Percentiles rank a stretch among this genome's conserved stretches.
These are phyloP conservation scores for Cucumis melo DNA, from an alignment of 306 rosid species.

Conservation along the genomic window DNA sequence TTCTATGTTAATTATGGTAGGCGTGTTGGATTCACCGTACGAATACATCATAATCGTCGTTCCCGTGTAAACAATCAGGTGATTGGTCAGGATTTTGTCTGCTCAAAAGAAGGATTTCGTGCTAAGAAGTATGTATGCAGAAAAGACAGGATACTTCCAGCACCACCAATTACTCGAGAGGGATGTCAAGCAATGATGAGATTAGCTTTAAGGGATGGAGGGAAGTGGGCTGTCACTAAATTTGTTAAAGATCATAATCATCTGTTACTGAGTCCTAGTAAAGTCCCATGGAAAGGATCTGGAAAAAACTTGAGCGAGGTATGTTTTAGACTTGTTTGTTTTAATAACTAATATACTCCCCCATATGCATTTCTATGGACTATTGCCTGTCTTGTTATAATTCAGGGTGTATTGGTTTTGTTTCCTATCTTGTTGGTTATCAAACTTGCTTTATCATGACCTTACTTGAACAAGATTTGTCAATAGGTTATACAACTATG, in stretches of 20 bases:
- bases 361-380: background rate
- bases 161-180: slow-evolving; percentile 59
- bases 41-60: slow-evolving; percentile 70
- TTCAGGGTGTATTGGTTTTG: background rate
- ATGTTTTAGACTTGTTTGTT: slow-evolving; percentile 12
- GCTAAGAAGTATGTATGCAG: slow-evolving; percentile 56
- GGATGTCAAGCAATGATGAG: slow-evolving; percentile 76
- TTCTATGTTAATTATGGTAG: slow-evolving; percentile 52
- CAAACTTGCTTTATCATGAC: background rate
- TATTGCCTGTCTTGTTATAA: background rate
- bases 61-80: slow-evolving; percentile 57
- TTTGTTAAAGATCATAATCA: slow-evolving; percentile 60
- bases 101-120: slow-evolving; percentile 69
- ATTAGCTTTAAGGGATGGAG: slow-evolving; percentile 48
- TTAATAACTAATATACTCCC: background rate
- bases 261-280: slow-evolving; percentile 51
- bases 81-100: slow-evolving; percentile 71
- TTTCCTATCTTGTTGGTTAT: background rate
- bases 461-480: no score
- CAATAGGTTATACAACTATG: no score
- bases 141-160: slow-evolving; percentile 67
- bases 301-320: slow-evolving; percentile 66
- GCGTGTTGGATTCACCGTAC: slow-evolving; percentile 44
- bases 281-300: slow-evolving; percentile 64
- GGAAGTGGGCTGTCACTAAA: slow-evolving; percentile 61